Evolutionary conservation across 2,329 filamentous ascomycete genomes (phyloP).

Genomic region (Pyrenochaeta sp.): DNA sequence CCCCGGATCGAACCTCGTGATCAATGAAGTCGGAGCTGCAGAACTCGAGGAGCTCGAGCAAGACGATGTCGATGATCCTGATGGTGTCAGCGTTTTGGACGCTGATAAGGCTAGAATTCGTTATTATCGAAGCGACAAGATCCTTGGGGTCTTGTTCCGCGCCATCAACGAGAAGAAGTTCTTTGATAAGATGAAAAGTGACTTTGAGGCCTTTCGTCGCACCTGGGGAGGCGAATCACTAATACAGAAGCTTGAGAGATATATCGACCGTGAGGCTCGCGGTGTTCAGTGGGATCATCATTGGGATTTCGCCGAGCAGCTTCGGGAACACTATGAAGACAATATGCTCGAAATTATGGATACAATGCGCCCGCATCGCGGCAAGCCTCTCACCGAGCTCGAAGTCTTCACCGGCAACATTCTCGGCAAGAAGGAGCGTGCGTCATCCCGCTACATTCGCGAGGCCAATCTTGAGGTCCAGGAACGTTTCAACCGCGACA

Average conservation of each 20-base stretch:
- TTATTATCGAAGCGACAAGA: slow-evolving; percentile 74
- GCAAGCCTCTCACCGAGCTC: slow-evolving; percentile 40
- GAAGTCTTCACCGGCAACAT: slow-evolving; percentile 66
- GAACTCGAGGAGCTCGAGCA: slow-evolving; percentile 32
- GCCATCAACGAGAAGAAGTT: slow-evolving; percentile 76
- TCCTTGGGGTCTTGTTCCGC: slow-evolving; percentile 75
- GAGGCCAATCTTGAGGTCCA: slow-evolving; percentile 47
- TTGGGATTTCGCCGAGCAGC: slow-evolving; percentile 50
- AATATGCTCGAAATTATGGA: slow-evolving; percentile 60
- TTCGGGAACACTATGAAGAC: slow-evolving; percentile 61
- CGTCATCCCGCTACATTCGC: slow-evolving; percentile 39
- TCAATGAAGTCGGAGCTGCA: slow-evolving; percentile 44
- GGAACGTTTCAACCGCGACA: slow-evolving; percentile 53
- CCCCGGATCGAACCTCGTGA: slow-evolving; percentile 49
- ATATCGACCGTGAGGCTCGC: slow-evolving; percentile 51
- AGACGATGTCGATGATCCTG: slow-evolving; percentile 49
- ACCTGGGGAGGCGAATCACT: slow-evolving; percentile 17
- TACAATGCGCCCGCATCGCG: slow-evolving; percentile 37
- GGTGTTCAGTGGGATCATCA: slow-evolving; percentile 53
- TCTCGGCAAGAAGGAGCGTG: slow-evolving; percentile 58
- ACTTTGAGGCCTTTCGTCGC: slow-evolving; percentile 16
- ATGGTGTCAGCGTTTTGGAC: slow-evolving; percentile 49
- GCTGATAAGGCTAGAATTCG: slow-evolving; percentile 54
- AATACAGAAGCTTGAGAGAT: slow-evolving; percentile 50
- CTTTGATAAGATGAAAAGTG: slow-evolving; percentile 46